Evolutionary conservation across 176 grass and related monocot genomes (phyloP), one percentile per base, ranked within the genome.

Genomic region (Phragmites australis): DNA sequence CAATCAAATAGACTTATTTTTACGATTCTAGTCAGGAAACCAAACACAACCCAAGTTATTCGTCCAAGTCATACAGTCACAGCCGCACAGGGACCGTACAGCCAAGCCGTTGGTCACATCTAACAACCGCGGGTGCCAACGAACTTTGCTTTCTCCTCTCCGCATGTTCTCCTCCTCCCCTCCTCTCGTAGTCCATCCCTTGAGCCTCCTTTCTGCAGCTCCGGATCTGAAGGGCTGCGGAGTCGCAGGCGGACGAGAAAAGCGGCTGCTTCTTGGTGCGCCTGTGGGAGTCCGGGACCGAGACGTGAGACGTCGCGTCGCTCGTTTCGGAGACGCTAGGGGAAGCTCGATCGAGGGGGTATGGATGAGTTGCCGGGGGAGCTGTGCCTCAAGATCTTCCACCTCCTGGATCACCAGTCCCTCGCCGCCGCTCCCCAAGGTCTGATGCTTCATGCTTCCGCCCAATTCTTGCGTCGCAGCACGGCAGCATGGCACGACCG

Each of bases 341-440:
- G 37, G 55, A 41, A 16, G 44, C 29, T 79, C 60, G 45, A 40
- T 59, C 58, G 44, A 50, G 75, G 27, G 2, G 57, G 9, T 15
- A 91, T 89, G 89, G 91, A 92, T 17, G 77, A 27, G 40, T 31
- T 98, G 47, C 90, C 95, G 0, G 70, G 42, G 32, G 92, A 98
- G 74, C 75, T 98, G 27, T 93, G 73, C 80, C 37, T 94, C 58
- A 87, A 88, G 84, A 91, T 97, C 82, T 93, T 97, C 88, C 85
- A 85, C 39, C 80, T 92, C 21, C 80, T 94, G 45, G 94, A 94
- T 81, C 83, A 86, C 74, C 85, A 47, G 47, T 72, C 88, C 74
- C 90, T 98, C 34, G 88, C 95, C 32, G 76, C 87, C 2, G 81
- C 95, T 51, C 69, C 82, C 80, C 95, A 86, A 94, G 90, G 92